Conservation (phyloP, 2,329 filamentous ascomycete species). For the Talaromyces marneffei region DNA sequence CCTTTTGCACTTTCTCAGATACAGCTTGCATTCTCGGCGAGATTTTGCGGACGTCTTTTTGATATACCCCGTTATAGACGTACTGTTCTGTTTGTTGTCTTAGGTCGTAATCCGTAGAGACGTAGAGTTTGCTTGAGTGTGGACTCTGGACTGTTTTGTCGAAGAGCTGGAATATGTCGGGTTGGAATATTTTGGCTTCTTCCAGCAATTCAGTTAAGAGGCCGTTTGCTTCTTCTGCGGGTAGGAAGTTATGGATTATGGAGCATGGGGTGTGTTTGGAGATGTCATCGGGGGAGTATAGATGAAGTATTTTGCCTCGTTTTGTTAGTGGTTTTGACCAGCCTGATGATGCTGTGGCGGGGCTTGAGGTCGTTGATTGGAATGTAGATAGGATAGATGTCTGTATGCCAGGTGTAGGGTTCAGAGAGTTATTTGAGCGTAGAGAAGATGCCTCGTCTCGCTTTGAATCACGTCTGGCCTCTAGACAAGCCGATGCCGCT, state of each 20-base stretch:
- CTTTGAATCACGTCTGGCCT: conserved; percentile 14
- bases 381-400: conserved; percentile 56
- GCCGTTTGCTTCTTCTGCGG: conserved; percentile 62
- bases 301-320: conserved; percentile 75
- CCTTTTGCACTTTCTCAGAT: conserved; percentile 62
- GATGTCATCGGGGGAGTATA: conserved; percentile 77
- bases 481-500: conserved; percentile 55
- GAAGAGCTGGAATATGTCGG: conserved; percentile 75
- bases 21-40: conserved; percentile 69
- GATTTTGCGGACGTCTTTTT: conserved; percentile 70
- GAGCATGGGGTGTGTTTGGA: conserved; percentile 81
- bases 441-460: background rate
- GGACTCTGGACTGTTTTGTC: conserved; percentile 80
- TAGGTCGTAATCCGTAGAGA: conserved; percentile 66
- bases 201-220: conserved; percentile 69
- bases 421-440: background rate
- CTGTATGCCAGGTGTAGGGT: conserved; percentile 49
- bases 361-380: conserved; percentile 34
- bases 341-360: background rate
- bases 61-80: conserved; percentile 71
- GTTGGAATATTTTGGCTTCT: conserved; percentile 66
- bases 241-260: conserved; percentile 86
- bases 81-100: conserved; percentile 70
- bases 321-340: conserved; percentile 51
- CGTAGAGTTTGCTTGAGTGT: conserved; percentile 78